Conservation (phyloP, 2,329 filamentous ascomycete genomes). For the Trichophyton simii region DNA sequence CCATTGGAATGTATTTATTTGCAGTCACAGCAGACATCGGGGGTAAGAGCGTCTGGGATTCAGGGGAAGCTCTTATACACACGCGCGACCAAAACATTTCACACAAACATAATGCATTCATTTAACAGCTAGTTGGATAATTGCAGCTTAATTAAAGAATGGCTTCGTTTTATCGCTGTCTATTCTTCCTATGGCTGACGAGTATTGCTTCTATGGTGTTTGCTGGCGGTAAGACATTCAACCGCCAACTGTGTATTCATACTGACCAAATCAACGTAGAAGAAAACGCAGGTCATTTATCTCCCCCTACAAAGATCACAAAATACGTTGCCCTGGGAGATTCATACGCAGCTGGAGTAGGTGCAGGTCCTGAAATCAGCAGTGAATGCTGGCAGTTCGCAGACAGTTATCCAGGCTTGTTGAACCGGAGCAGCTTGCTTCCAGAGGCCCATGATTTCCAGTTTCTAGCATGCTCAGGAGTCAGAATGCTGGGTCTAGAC, state of each 20-base stretch:
- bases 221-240: background rate
- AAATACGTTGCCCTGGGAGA: slow-evolving; percentile 19
- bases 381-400: slow-evolving; percentile 16
- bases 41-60: background rate
- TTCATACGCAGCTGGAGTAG: slow-evolving; percentile 19
- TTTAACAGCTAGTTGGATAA: background rate
- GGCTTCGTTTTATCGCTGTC: background rate
- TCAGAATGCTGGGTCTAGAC: slow-evolving; percentile 15
- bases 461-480: slow-evolving; percentile 18
- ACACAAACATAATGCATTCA: background rate
- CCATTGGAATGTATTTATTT: too few species aligned
- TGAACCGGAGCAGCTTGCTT: slow-evolving; percentile 12
- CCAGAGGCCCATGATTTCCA: slow-evolving; percentile 13
- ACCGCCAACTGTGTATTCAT: background rate
- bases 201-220: background rate
- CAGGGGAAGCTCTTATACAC: background rate
- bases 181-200: background rate
- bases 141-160: background rate
- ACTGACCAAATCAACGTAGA: background rate
- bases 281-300: background rate
- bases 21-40: background rate
- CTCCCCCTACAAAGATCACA: background rate
- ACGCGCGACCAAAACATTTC: background rate
- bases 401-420: slow-evolving; percentile 18
- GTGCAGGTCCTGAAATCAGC: slow-evolving; percentile 15